Evolutionary conservation across 2,329 filamentous ascomycete genomes (phyloP).

Genomic region (Cladobotryum mycophilum): DNA sequence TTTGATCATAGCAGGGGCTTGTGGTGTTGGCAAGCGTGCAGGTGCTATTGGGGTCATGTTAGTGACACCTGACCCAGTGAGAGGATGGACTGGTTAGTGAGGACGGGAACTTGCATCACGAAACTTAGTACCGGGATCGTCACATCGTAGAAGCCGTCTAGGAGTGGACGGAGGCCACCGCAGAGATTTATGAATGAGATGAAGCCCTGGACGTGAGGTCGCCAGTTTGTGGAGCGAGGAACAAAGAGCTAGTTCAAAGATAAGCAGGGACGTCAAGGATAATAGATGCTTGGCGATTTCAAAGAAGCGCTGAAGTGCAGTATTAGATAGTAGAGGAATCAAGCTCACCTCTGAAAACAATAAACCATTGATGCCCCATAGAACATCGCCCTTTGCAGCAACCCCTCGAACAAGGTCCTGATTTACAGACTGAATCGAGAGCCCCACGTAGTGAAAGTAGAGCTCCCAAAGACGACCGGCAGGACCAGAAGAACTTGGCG

Average conservation of each 20-base stretch:
- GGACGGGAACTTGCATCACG: background rate
- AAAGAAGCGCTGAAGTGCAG: too few relatives aligned
- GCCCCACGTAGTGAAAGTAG: background rate
- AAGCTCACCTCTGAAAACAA: background rate
- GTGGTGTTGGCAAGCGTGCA: conserved; percentile 1
- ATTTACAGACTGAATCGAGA: background rate
- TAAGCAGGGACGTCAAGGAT: background rate
- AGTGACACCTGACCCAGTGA: too few relatives aligned
- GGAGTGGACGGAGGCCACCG: background rate
- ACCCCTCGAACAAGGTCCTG: background rate
- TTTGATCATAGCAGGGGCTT: background rate
- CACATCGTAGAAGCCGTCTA: background rate
- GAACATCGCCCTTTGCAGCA: background rate
- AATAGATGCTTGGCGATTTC: background rate
- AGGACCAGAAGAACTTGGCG: background rate
- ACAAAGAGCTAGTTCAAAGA: background rate
- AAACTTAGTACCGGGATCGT: background rate
- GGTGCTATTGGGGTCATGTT: background rate
- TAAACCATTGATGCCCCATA: background rate
- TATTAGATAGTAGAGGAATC: background rate
- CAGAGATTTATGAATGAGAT: background rate
- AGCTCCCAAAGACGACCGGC: background rate
- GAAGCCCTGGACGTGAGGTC: background rate
- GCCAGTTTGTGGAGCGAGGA: background rate
- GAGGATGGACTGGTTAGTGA: background rate